These are phyloP conservation scores for Lepraria neglecta DNA, from an alignment of 495 filamentous ascomycete species.

Conservation along the genomic window DNA sequence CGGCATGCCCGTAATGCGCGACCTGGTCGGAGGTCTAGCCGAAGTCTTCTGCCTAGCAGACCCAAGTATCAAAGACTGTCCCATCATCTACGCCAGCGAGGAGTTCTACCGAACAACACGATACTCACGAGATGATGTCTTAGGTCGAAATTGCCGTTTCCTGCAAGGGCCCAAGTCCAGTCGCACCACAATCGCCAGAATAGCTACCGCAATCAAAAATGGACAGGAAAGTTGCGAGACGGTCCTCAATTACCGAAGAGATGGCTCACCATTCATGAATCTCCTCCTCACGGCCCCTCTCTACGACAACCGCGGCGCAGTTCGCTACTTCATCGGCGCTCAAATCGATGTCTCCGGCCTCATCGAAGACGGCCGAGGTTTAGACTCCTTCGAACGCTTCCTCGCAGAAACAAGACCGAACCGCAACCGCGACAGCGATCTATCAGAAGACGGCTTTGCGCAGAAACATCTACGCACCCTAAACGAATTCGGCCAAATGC, in stretches of 20 bases:
- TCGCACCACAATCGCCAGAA: slow-evolving; percentile 39
- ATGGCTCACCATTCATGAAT: slow-evolving; percentile 65
- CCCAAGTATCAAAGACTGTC: slow-evolving; percentile 64
- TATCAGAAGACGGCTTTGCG: slow-evolving; percentile 10
- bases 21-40: slow-evolving; percentile 62
- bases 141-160: slow-evolving; percentile 59
- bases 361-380: slow-evolving; percentile 49
- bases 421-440: slow-evolving; percentile 25
- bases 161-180: slow-evolving; percentile 57
- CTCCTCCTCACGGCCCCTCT: slow-evolving; percentile 58
- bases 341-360: slow-evolving; percentile 58
- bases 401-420: slow-evolving; percentile 25
- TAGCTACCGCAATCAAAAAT: slow-evolving; percentile 42
- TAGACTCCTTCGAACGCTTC: slow-evolving; percentile 48
- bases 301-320: slow-evolving; percentile 51
- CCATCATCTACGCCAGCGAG: slow-evolving; percentile 72
- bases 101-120: slow-evolving; percentile 59
- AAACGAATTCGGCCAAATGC: slow-evolving; percentile 26
- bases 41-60: slow-evolving; percentile 77
- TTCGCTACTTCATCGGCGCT: slow-evolving; percentile 57
- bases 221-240: slow-evolving; percentile 51
- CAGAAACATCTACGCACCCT: slow-evolving; percentile 22
- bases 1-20: slow-evolving; percentile 48
- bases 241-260: slow-evolving; percentile 37
- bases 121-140: slow-evolving; percentile 52